phyloP scores from a whole-genome alignment of 352 stramenopile species.

The Phytophthora sp. region DNA sequence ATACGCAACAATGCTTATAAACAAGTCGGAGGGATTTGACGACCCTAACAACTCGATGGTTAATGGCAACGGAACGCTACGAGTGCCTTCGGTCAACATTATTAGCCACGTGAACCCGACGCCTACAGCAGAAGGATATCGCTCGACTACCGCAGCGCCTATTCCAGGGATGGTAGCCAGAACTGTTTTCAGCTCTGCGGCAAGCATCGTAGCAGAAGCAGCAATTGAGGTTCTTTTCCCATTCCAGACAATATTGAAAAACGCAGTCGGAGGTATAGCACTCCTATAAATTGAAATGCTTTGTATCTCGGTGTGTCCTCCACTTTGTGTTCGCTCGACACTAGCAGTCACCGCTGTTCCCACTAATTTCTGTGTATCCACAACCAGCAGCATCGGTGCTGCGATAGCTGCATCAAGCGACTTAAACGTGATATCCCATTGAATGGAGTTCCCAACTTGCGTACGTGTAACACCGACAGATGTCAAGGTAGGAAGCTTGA shows the following conservation, averaged over 20 bases:
- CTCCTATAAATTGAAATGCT: conserved; percentile 45
- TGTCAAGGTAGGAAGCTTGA: conserved; percentile 18
- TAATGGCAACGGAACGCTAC: conserved; percentile 19
- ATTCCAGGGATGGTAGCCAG: conserved; percentile 42
- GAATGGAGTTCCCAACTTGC: conserved; percentile 8
- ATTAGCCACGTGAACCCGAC: conserved; percentile 55
- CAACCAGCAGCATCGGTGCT: conserved; percentile 16
- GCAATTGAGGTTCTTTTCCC: conserved; percentile 15
- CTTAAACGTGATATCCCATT: conserved; percentile 49
- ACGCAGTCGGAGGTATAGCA: conserved; percentile 9
- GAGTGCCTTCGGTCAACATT: conserved; percentile 32
- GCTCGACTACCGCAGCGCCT: conserved; percentile 40
- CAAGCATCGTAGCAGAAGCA: conserved; percentile 36
- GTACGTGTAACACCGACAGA: conserved; percentile 26
- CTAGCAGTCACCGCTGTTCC: conserved; percentile 19
- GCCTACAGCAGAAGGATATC: conserved; percentile 33
- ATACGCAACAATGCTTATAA: conserved; percentile 29
- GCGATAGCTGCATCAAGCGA: conserved; percentile 30
- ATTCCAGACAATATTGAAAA: conserved; percentile 54
- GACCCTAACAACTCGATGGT: conserved; percentile 33
- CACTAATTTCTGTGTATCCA: conserved; percentile 15
- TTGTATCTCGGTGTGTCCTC: conserved; percentile 46
- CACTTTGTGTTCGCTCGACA: conserved; percentile 15
- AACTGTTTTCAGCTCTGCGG: conserved; percentile 34
- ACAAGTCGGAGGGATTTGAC: conserved; percentile 24